Percentiles rank a stretch among this genome's conserved stretches.
These are phyloP conservation scores for Brasenia schreberi DNA, from an alignment of 164 flowering plant species.

Conservation along the genomic window DNA sequence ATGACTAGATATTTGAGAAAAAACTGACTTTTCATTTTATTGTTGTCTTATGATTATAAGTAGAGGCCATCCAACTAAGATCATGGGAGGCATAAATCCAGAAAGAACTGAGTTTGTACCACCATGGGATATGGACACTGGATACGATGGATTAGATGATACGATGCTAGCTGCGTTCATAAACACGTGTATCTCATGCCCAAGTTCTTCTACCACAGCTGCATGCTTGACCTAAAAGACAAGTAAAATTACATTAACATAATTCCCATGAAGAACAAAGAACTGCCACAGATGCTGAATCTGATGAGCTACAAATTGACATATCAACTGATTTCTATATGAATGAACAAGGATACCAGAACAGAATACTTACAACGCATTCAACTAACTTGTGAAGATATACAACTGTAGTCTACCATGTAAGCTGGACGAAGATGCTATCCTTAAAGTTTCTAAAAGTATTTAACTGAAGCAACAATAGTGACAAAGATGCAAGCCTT, in stretches of 20 bases:
- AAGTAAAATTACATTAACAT: too few species aligned
- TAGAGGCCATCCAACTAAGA: neutral
- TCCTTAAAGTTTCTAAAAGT: too few species aligned
- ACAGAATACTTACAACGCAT: neutral
- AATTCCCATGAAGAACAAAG: neutral
- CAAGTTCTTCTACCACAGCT: constrained; percentile 44
- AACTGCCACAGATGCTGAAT: neutral
- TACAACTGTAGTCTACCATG: too few species aligned
- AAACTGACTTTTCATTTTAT: neutral
- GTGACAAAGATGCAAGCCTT: too few species aligned
- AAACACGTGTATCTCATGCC: constrained; percentile 72
- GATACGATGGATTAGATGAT: constrained; percentile 13
- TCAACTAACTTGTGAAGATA: too few species aligned
- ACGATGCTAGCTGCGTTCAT: constrained; percentile 33
- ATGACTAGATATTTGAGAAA: neutral
- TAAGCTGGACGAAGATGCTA: too few species aligned
- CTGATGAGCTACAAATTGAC: neutral
- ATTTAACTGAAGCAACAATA: too few species aligned
- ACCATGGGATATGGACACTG: constrained; percentile 11
- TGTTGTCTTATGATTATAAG: neutral
- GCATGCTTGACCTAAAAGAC: constrained; percentile 43
- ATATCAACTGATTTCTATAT: neutral
- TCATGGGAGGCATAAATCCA: neutral
- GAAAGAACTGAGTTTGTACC: constrained; percentile 20
- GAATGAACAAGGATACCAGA: neutral